Evolutionary conservation across 305 asterid species (phyloP), one percentile per base, ranked within the genome.

Genomic region (Plantago rigida): DNA sequence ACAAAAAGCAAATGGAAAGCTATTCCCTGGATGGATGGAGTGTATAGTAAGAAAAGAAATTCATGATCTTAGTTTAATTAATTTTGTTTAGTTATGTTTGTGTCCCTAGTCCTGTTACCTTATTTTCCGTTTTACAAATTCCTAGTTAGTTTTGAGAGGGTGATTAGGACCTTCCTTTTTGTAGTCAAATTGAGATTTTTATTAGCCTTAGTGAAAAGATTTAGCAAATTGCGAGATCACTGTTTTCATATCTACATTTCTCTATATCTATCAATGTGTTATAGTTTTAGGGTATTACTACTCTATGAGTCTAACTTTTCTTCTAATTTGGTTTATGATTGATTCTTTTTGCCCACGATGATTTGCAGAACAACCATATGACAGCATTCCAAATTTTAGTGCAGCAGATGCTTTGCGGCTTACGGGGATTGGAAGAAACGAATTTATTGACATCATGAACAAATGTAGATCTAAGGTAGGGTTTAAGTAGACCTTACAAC

Each of bases 401-500:
- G 99, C 99, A 31, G 99, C 99, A 51, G 99, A 93, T 77, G 95
- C 97, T 52, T 78, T 93, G 79, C 81, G 96, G 65, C 94, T 93
- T 53, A 79, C 97, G 11, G 97, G 94, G 51, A 85, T 93, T 22
- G 99, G 99, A 70, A 85, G 99, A 81, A 93, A 93, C 81, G 99
- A 93, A 73, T 93, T 93, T 76, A 93, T 93, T 66, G 99, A 93
- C 75, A 87, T 93, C 74, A 93, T 93, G 99, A 93, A 89, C 79
- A 93, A 87, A 81, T 93, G 99, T 89, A 89, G 97, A 81, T 93
- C 99, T 76, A 93, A 93, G 99, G 99, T 93, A 76, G 63, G 79
- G 64, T 69, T 66, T 62, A 62, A 71, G 41, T 58, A 68, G 67
- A 56, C 13, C 69, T 64, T 60, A 47, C 29, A 4, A 36, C 47